Percentiles rank a stretch among this genome's conserved stretches.
phyloP scores from a whole-genome alignment of 1,139 yeast genomes.

The Eremothecium sinecaudum region DNA sequence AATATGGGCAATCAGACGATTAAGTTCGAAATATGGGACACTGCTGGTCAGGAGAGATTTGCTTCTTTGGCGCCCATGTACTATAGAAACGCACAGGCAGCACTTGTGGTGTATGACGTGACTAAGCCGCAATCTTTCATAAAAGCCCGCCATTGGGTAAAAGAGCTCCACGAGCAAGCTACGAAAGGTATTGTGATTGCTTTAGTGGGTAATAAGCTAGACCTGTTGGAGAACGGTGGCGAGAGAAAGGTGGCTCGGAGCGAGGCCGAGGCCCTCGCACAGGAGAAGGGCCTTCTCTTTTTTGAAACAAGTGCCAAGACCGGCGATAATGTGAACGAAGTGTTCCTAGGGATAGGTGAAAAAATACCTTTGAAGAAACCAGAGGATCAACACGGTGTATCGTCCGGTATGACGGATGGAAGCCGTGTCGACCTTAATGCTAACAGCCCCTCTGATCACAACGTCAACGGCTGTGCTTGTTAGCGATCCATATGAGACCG shows the following conservation, averaged over 20 bases:
- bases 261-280: slow-evolving; percentile 74
- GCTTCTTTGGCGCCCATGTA: slow-evolving; percentile 97
- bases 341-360: slow-evolving; percentile 81
- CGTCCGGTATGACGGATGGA: slow-evolving; percentile 20
- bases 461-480: slow-evolving; percentile 8
- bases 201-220: slow-evolving; percentile 85
- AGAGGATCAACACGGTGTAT: slow-evolving; percentile 13
- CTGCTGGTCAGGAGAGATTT: slow-evolving; percentile 97
- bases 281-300: slow-evolving; percentile 78
- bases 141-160: slow-evolving; percentile 99
- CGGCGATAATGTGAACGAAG: slow-evolving; percentile 84
- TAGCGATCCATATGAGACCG: too few species aligned
- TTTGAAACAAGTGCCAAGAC: slow-evolving; percentile 95
- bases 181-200: slow-evolving; percentile 86
- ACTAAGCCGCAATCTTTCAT: slow-evolving; percentile 96
- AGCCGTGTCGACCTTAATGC: slow-evolving; percentile 22
- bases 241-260: slow-evolving; percentile 76
- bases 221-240: slow-evolving; percentile 43
- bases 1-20: slow-evolving; percentile 82
- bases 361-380: slow-evolving; percentile 32
- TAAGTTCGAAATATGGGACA: slow-evolving; percentile 97
- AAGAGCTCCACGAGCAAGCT: slow-evolving; percentile 93
- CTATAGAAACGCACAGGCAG: slow-evolving; percentile 97
- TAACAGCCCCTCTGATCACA: neutral
- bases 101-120: slow-evolving; percentile 88